Percentiles rank a stretch among this genome's conserved stretches.
Evolutionary conservation across 495 filamentous ascomycete species (phyloP).

Genomic region (Penicillium fimorum): DNA sequence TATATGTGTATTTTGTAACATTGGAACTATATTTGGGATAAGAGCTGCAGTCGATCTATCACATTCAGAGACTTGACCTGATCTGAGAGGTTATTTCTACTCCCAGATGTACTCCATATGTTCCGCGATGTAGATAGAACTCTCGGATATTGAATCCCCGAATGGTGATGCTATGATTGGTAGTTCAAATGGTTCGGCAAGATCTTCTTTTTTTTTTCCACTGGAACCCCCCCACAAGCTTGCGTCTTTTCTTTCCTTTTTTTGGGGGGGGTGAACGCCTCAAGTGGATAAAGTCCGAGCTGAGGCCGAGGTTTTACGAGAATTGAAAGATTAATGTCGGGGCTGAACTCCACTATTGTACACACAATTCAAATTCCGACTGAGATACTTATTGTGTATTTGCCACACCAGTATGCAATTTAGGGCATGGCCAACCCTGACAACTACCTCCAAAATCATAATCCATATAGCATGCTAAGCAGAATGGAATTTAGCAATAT

Average conservation of each 20-base stretch:
- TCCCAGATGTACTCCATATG: background rate
- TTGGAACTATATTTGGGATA: too few relatives aligned
- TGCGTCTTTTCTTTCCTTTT: background rate
- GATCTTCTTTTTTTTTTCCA: background rate
- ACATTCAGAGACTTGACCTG: background rate
- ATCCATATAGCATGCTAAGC: slow-evolving; percentile 2
- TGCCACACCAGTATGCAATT: background rate
- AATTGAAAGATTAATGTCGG: background rate
- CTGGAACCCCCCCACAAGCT: slow-evolving; percentile 1
- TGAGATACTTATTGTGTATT: background rate
- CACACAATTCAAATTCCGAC: background rate
- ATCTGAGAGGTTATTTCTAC: background rate
- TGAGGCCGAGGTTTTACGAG: background rate
- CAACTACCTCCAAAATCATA: background rate
- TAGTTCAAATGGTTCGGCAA: background rate
- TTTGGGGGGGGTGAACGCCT: too few relatives aligned
- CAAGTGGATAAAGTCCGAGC: background rate
- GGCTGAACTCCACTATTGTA: background rate
- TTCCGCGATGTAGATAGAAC: too few relatives aligned
- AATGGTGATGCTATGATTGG: background rate
- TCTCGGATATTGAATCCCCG: background rate
- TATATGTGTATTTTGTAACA: too few relatives aligned
- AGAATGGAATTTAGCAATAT: slow-evolving; percentile 11
- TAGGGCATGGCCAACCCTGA: background rate
- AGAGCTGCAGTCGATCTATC: background rate